These are phyloP conservation scores for Barnettozyma salicaria DNA, from an alignment of 805 yeast species.

Conservation along the genomic window DNA sequence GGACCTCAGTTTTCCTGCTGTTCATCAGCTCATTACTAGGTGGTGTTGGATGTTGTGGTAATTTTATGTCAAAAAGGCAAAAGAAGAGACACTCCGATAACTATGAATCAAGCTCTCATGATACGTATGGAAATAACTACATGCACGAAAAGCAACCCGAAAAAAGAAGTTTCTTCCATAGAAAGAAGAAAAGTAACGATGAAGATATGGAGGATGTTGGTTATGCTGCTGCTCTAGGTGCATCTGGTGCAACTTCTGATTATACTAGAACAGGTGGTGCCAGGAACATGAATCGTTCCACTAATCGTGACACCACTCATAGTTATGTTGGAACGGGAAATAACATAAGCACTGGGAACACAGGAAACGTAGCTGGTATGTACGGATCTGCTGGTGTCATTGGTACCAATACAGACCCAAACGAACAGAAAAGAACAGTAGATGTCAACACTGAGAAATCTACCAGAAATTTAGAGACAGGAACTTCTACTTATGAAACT, in stretches of 20 bases:
- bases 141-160: conserved; percentile 14
- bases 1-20: conserved; percentile 43
- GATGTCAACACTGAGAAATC: too few relatives aligned
- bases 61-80: conserved; percentile 9
- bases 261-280: conserved; percentile 2
- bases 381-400: conserved; percentile 8
- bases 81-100: conserved; percentile 17
- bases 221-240: conserved; percentile 12
- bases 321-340: conserved; percentile 1
- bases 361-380: conserved; percentile 13
- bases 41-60: conserved; percentile 20
- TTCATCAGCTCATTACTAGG: conserved; percentile 17
- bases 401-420: too few relatives aligned
- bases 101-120: conserved; percentile 24
- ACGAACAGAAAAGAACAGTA: too few relatives aligned
- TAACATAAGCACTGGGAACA: too few relatives aligned
- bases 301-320: not conserved
- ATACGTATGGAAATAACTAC: conserved; percentile 26
- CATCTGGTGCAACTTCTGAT: conserved; percentile 9
- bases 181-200: conserved; percentile 10
- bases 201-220: conserved; percentile 11
- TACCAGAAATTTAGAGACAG: too few relatives aligned
- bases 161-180: conserved; percentile 15
- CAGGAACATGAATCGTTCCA: not conserved
- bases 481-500: too few relatives aligned